These are phyloP conservation scores for Gaeumannomyces tritici DNA, from an alignment of 2,329 filamentous ascomycete genomes.

Conservation along the genomic window DNA sequence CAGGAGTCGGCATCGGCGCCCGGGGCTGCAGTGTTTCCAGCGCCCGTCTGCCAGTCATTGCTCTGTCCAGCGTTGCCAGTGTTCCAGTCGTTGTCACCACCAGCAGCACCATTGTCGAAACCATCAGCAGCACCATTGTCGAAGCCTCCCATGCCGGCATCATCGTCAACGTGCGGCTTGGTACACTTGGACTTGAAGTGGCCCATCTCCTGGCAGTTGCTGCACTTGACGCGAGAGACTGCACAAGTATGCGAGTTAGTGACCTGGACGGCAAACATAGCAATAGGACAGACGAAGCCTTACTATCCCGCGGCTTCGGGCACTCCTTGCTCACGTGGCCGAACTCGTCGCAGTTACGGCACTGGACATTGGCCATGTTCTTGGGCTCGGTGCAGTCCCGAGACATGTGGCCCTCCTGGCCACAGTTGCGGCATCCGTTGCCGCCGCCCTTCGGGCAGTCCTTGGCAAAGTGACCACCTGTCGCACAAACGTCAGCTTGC, in stretches of 20 bases:
- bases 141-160: slow-evolving; percentile 8
- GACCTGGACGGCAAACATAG: background rate
- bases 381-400: slow-evolving; percentile 48
- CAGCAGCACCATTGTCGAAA: slow-evolving; percentile 1
- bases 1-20: background rate
- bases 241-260: slow-evolving; percentile 13
- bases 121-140: slow-evolving; percentile 7
- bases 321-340: slow-evolving; percentile 40
- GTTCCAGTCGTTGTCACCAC: slow-evolving; percentile 2
- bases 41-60: background rate
- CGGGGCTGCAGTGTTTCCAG: background rate
- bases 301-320: slow-evolving; percentile 46
- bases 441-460: slow-evolving; percentile 55
- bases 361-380: slow-evolving; percentile 41
- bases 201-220: slow-evolving; percentile 42
- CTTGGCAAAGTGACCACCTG: slow-evolving; percentile 51
- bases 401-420: slow-evolving; percentile 49
- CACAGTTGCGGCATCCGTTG: slow-evolving; percentile 53
- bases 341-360: slow-evolving; percentile 46
- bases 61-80: background rate
- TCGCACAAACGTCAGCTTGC: background rate
- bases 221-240: slow-evolving; percentile 47
- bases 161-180: slow-evolving; percentile 19
- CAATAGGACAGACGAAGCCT: slow-evolving; percentile 13
- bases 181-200: slow-evolving; percentile 31